Evolutionary conservation across 2,329 filamentous ascomycete species (phyloP), one percentile per base, ranked within the genome.

Genomic region (Coniella vitis): DNA sequence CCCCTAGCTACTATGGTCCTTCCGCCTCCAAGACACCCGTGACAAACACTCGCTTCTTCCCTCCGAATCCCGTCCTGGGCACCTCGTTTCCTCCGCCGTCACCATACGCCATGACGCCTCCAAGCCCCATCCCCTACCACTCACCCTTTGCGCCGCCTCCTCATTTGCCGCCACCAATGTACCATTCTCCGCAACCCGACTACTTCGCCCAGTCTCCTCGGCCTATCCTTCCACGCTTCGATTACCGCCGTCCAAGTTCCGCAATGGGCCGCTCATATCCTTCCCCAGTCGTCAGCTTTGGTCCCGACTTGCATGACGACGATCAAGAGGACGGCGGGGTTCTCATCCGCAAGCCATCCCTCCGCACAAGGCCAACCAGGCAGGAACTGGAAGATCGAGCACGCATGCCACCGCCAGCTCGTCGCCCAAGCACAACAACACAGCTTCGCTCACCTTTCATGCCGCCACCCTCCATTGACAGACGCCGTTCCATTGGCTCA

Each of bases 361-460:
- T 65, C 31, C 63, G 63, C 12, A 69, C 63, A 57, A 65, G 51
- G 17, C 38, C 32, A 9, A 48, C 45, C 60, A 55, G 58, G 54
- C 47, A 71, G 68, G 59, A 64, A 7, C 67, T 72, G 0, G 70
- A 75, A 1, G 73, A 75, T 45, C 66, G 70, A 29, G 62, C 58
- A 43, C 64, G 66, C 25, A 76, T 77, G 74, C 75, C 76, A 19
- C 74, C 75, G 10, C 74, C 74, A 4, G 25, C 5, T 10, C 57
- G 60, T 41, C 63, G 72, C 13, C 70, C 68, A 8, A 59, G 57
- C 42, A 64, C 60, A 39, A 64, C 60, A 31, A 62, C 59, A 29
- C 67, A 58, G 40, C 57, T 57, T 46, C 46, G 38, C 20, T 63
- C 54, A 22, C 57, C 61, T 5, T 61, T 61, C 29, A 57, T 60